Conservation (phyloP, 2,329 filamentous ascomycete species). For the Xylaria sp. region DNA sequence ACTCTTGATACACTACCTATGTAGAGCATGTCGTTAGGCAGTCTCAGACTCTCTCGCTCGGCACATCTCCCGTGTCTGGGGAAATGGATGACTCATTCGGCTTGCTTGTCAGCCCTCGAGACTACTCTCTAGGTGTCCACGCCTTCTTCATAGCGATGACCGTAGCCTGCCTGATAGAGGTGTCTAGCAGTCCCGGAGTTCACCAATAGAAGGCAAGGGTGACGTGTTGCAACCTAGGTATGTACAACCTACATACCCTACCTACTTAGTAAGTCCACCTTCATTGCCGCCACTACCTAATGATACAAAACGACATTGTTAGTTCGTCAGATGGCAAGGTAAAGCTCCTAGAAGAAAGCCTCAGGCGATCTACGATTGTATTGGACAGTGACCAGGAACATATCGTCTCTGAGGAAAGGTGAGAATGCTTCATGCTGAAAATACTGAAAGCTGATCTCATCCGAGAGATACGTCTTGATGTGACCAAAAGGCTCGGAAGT, state of each 20-base stretch:
- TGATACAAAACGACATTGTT: background rate
- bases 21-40: background rate
- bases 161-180: background rate
- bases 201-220: background rate
- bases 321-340: background rate
- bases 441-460: too few species aligned
- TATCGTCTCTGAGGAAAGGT: too few species aligned
- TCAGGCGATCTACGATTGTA: background rate
- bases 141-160: background rate
- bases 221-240: background rate
- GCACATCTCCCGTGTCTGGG: too few species aligned
- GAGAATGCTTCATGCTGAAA: too few species aligned
- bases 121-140: background rate
- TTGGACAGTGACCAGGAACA: background rate
- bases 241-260: background rate
- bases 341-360: background rate
- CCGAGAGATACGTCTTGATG: too few species aligned
- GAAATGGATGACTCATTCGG: too few species aligned
- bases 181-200: background rate
- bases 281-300: background rate
- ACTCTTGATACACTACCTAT: too few species aligned
- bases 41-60: background rate
- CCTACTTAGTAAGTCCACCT: too few species aligned
- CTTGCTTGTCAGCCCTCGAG: background rate
- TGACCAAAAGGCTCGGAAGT: too few species aligned